These are phyloP conservation scores for Helichrysum umbraculigerum DNA, from an alignment of 129 eudicot species.

Conservation along the genomic window DNA sequence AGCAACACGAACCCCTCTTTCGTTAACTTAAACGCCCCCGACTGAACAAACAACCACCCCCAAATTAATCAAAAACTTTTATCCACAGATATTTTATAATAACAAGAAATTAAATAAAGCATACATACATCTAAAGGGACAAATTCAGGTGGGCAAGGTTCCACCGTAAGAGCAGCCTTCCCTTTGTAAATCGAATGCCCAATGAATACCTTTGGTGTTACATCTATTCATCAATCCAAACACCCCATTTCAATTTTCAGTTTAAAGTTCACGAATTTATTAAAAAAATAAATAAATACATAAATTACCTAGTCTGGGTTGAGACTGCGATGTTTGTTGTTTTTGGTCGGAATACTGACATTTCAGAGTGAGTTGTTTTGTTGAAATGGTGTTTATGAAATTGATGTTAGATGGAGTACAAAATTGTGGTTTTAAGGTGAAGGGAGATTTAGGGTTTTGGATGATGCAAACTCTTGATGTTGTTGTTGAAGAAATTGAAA, in stretches of 20 bases:
- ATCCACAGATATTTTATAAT: not conserved
- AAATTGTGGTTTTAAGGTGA: slow-evolving; percentile 13
- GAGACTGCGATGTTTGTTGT: slow-evolving; percentile 25
- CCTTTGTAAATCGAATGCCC: slow-evolving; percentile 84
- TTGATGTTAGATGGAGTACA: slow-evolving; percentile 21
- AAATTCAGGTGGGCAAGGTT: slow-evolving; percentile 82
- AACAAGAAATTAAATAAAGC: not conserved
- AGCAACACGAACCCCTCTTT: slow-evolving; percentile 79
- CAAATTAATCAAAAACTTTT: not conserved
- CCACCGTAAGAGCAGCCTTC: slow-evolving; percentile 80
- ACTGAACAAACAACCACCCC: slow-evolving; percentile 41
- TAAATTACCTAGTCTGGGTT: slow-evolving; percentile 19
- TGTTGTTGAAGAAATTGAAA: slow-evolving; percentile 37
- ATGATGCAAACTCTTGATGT: slow-evolving; percentile 26
- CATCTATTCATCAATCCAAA: slow-evolving; percentile 31
- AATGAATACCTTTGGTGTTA: slow-evolving; percentile 63
- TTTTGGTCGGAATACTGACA: slow-evolving; percentile 46
- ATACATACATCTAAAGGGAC: slow-evolving; percentile 66
- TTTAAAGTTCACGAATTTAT: not conserved
- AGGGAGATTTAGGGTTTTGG: slow-evolving; percentile 52
- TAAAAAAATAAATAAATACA: not conserved
- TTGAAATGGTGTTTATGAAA: slow-evolving; percentile 15
- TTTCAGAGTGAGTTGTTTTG: slow-evolving; percentile 20
- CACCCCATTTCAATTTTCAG: slow-evolving; percentile 19
- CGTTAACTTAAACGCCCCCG: slow-evolving; percentile 79